These are phyloP conservation scores for Teratosphaeria zuluensis DNA, from an alignment of 2,329 filamentous ascomycete genomes.

Conservation along the genomic window DNA sequence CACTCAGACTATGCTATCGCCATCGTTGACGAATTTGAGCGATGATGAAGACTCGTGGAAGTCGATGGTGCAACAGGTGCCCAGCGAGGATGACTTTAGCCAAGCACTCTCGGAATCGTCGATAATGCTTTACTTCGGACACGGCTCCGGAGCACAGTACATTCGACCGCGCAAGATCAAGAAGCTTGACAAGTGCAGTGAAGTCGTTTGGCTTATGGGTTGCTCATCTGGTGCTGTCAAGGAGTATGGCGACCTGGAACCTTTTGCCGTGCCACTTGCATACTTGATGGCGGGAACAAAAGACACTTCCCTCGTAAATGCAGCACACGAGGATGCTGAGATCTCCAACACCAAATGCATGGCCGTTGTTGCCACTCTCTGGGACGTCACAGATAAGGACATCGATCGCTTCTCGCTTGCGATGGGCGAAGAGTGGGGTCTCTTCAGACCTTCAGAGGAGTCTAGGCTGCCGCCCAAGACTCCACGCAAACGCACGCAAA, in stretches of 20 bases:
- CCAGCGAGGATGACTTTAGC: slow-evolving; percentile 70
- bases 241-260: slow-evolving; percentile 79
- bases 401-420: slow-evolving; percentile 83
- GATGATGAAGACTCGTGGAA: slow-evolving; percentile 46
- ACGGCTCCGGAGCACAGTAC: slow-evolving; percentile 91
- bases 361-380: slow-evolving; percentile 82
- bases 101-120: slow-evolving; percentile 55
- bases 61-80: slow-evolving; percentile 56
- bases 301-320: not conserved
- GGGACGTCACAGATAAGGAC: slow-evolving; percentile 97
- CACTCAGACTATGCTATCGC: slow-evolving; percentile 67
- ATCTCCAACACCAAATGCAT: slow-evolving; percentile 30
- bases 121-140: slow-evolving; percentile 86
- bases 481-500: slow-evolving; percentile 16
- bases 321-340: not conserved
- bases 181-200: slow-evolving; percentile 43
- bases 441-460: slow-evolving; percentile 36
- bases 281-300: slow-evolving; percentile 75
- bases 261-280: slow-evolving; percentile 80
- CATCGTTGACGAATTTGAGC: slow-evolving; percentile 45
- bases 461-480: slow-evolving; percentile 18
- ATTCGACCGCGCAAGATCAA: slow-evolving; percentile 77
- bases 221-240: slow-evolving; percentile 77
- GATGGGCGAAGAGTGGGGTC: slow-evolving; percentile 77
- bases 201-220: slow-evolving; percentile 73